Base-by-base conservation (phyloP, 2,329 filamentous ascomycete species). In the Microthyrium microscopicum region DNA sequence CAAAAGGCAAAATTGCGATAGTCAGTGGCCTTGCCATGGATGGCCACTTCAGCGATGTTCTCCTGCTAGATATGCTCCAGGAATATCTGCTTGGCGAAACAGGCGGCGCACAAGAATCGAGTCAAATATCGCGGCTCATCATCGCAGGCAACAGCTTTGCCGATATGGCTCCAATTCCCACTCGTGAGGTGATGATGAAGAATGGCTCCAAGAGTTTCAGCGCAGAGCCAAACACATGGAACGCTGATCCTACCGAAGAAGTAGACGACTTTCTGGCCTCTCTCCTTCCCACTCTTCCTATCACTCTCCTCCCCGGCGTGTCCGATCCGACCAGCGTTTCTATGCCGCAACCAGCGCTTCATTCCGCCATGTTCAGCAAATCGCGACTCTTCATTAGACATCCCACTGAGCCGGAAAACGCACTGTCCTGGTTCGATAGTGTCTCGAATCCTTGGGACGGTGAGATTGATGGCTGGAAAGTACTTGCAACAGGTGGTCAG, bases 371-470 rank as follows among this genome's bases (percentile, higher is more conserved):
- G 70, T 89, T 98, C 45, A 79, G 83, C 0, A 65, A 68, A 6
- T 64, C 82, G 13, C 68, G 84, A 41, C 60, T 68, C 5, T 98
- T 82, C 49, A 67, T 66, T 21, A 57, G 64, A 8, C 55, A 57
- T 11, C 64, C 64, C 0, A 49, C 53, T 4, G 44, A 51, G 39
- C 46, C 50, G 19, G 40, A 29, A 16, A 32, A 31, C 9, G 61
- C 70, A 31, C 58, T 69, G 0, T 73, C 77, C 15, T 93, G 84
- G 77, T 73, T 98, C 34, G 82, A 95, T 52, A 67, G 70, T 5
- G 80, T 85, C 29, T 95, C 89, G 4, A 98, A 98, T 47, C 89
- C 89, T 0, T 92, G 80, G 75, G 79, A 91, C 46, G 83, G 75
- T 16, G 82, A 93, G 50, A 57, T 98, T 1, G 84, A 92, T 35